Evolutionary conservation across 495 filamentous ascomycete genomes (phyloP).

Genomic region (Podospora fimiseda): DNA sequence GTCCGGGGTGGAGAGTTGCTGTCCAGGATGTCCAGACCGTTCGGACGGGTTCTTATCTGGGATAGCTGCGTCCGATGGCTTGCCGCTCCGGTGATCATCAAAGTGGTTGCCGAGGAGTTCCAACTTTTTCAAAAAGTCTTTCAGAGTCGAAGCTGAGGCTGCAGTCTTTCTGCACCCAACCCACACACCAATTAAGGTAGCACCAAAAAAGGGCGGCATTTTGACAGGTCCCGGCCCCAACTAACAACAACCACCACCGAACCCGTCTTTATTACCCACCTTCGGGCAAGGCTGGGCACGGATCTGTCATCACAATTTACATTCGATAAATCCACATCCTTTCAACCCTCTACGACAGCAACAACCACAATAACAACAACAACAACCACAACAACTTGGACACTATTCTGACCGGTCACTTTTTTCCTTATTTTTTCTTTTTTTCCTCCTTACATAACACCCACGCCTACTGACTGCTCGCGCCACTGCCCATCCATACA

Average conservation of each 20-base stretch:
- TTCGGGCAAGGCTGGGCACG: background rate
- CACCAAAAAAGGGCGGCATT: background rate
- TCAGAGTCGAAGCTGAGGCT: too few species aligned
- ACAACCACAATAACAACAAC: slow-evolving; percentile 2
- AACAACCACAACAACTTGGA: background rate
- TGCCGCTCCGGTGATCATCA: background rate
- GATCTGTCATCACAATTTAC: too few species aligned
- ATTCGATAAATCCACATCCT: too few species aligned
- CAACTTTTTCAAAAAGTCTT: too few species aligned
- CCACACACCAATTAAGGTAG: background rate
- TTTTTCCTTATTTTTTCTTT: too few species aligned
- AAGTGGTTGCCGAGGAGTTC: background rate
- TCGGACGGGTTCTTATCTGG: background rate
- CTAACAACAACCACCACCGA: background rate
- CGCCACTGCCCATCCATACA: too few species aligned
- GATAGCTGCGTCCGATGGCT: background rate
- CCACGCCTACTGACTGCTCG: background rate
- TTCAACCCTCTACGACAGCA: too few species aligned
- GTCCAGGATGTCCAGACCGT: background rate
- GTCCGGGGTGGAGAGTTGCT: too few species aligned
- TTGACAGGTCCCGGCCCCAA: background rate
- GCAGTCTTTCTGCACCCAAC: too few species aligned
- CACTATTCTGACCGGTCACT: background rate
- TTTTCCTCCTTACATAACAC: too few species aligned
- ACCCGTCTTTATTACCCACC: background rate